Evolutionary conservation across 2,329 filamentous ascomycete species (phyloP).

Genomic region (Aureobasidium sp.): DNA sequence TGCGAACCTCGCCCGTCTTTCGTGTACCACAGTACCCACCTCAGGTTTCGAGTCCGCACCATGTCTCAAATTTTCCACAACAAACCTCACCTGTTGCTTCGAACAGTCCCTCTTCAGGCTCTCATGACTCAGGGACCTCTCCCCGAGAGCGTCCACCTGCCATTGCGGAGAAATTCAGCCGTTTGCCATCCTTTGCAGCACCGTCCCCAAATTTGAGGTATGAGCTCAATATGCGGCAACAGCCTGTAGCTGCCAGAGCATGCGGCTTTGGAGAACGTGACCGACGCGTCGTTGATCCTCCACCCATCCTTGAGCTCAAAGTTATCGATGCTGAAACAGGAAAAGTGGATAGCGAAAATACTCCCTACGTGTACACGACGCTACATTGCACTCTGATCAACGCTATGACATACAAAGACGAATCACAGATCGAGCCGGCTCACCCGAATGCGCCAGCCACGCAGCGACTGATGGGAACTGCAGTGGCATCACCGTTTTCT

Average conservation of each 20-base stretch:
- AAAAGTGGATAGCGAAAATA: slow-evolving; percentile 47
- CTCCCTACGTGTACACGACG: slow-evolving; percentile 48
- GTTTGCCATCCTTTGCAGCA: slow-evolving; percentile 12
- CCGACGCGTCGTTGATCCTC: slow-evolving; percentile 73
- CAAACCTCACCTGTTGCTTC: slow-evolving; percentile 22
- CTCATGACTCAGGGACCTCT: slow-evolving; percentile 22
- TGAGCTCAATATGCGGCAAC: slow-evolving; percentile 61
- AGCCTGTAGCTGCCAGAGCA: slow-evolving; percentile 68
- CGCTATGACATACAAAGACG: slow-evolving; percentile 58
- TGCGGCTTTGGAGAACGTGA: slow-evolving; percentile 81
- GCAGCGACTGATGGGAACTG: slow-evolving; percentile 69
- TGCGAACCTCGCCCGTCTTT: slow-evolving; percentile 13
- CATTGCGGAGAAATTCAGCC: slow-evolving; percentile 28
- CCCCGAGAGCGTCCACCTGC: slow-evolving; percentile 18
- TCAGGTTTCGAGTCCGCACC: background rate
- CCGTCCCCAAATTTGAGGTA: slow-evolving; percentile 30
- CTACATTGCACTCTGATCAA: slow-evolving; percentile 73
- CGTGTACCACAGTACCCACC: slow-evolving; percentile 12
- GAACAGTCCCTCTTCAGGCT: slow-evolving; percentile 18
- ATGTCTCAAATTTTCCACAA: background rate
- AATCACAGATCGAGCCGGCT: slow-evolving; percentile 46
- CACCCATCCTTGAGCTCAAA: slow-evolving; percentile 67
- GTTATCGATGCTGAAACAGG: slow-evolving; percentile 52
- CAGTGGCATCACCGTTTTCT: slow-evolving; percentile 69
- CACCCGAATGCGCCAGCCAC: slow-evolving; percentile 58